Percentiles rank a stretch among this genome's conserved stretches.
These are phyloP conservation scores for Omphalotus olearius DNA, from an alignment of 1,284 basidiomycete species.

Conservation along the genomic window DNA sequence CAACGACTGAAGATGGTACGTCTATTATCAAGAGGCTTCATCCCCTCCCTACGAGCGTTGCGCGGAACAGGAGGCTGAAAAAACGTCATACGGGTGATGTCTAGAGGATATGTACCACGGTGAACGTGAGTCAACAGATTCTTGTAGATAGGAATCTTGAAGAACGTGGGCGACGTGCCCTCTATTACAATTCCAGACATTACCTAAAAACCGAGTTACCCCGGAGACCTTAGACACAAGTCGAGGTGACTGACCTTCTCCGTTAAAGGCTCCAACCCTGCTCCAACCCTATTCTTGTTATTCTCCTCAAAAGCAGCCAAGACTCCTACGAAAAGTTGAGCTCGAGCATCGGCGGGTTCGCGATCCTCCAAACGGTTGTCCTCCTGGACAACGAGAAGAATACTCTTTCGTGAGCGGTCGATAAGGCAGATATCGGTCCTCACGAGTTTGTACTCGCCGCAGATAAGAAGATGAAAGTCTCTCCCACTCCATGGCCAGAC, in stretches of 20 bases:
- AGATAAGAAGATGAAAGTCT: constrained; percentile 22
- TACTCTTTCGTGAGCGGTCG: constrained; percentile 22
- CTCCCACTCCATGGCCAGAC: constrained; percentile 22
- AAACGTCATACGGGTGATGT: constrained; percentile 14
- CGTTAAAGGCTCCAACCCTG: no score
- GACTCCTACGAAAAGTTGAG: constrained; percentile 32
- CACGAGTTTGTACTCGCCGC: constrained; percentile 21
- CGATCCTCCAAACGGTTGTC: constrained; percentile 21
- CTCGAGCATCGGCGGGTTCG: constrained; percentile 18
- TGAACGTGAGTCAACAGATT: constrained; percentile 7
- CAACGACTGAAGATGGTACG: constrained; percentile 26
- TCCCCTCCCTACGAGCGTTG: constrained; percentile 26
- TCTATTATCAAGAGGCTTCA: constrained; percentile 33
- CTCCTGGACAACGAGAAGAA: constrained; percentile 29
- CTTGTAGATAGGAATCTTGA: constrained; percentile 24
- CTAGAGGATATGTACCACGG: neutral
- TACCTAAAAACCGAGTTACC: constrained; percentile 16
- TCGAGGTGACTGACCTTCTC: no score
- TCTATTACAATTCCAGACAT: constrained; percentile 28
- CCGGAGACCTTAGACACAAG: no score
- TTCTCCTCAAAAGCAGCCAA: constrained; percentile 28
- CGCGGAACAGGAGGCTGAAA: constrained; percentile 18
- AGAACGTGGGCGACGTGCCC: constrained; percentile 27
- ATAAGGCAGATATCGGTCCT: constrained; percentile 30
- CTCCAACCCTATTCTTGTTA: constrained; percentile 21